Evolutionary conservation across 768 basidiomycete species (phyloP).

Genomic region (Suillus sp.): DNA sequence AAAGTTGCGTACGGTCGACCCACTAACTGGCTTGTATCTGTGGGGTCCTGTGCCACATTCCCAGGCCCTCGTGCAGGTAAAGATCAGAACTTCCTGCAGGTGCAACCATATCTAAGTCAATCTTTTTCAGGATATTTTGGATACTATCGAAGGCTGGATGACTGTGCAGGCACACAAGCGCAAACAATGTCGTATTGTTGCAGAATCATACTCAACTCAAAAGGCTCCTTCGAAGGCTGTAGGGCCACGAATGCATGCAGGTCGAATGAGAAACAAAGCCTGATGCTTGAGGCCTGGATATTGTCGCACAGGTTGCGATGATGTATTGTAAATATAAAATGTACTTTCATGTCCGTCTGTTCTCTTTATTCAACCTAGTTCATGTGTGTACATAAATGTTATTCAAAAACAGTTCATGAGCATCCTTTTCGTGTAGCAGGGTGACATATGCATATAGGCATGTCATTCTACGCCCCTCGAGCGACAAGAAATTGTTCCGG

Average conservation of each 20-base stretch:
- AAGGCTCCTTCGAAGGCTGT: constrained; percentile 20
- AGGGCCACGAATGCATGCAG: constrained; percentile 30
- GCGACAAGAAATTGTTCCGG: constrained; percentile 76
- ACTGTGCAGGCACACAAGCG: constrained; percentile 24
- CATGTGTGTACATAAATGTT: background rate
- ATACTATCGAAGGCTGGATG: constrained; percentile 31
- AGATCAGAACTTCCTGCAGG: background rate
- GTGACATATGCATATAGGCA: background rate
- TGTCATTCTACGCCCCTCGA: constrained; percentile 24
- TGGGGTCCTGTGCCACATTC: constrained; percentile 25
- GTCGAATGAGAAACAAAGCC: background rate
- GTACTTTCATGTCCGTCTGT: background rate
- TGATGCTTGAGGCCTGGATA: background rate
- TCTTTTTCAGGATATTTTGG: constrained; percentile 28
- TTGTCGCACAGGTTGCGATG: background rate
- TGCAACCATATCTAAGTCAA: constrained; percentile 4
- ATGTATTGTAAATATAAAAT: background rate
- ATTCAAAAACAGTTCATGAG: background rate
- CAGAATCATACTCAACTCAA: background rate
- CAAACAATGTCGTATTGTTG: constrained; percentile 9
- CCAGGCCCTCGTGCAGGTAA: constrained; percentile 23
- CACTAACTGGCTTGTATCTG: constrained; percentile 21
- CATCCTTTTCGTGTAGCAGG: background rate
- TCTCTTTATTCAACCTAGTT: background rate
- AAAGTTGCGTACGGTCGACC: constrained; percentile 16